Percentiles rank a stretch among this genome's conserved stretches.
phyloP scores from a whole-genome alignment of 1,284 basidiomycete species.

The Naganishia cerealis region DNA sequence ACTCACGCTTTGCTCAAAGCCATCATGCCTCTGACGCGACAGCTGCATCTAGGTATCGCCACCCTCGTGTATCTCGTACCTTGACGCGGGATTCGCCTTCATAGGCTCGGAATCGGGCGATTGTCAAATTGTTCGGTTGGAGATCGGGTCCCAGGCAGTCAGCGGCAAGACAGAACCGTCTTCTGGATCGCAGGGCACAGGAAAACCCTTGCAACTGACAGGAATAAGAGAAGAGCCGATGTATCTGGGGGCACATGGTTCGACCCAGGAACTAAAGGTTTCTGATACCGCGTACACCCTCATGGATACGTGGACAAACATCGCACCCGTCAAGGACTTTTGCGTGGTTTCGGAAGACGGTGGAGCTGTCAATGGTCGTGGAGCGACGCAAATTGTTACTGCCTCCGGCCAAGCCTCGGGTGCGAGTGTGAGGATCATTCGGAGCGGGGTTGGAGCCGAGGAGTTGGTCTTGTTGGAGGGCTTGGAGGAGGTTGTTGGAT shows the following conservation, averaged over 20 bases:
- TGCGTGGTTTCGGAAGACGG: slow-evolving; percentile 71
- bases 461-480: slow-evolving; percentile 66
- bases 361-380: slow-evolving; percentile 66
- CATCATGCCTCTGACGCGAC: neutral
- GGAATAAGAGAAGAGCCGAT: slow-evolving; percentile 57
- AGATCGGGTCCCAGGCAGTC: slow-evolving; percentile 44
- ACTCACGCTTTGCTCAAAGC: slow-evolving; percentile 18
- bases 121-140: slow-evolving; percentile 70
- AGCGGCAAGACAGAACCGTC: slow-evolving; percentile 53
- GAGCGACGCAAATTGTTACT: slow-evolving; percentile 67
- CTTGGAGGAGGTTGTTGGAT: slow-evolving; percentile 60
- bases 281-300: slow-evolving; percentile 57
- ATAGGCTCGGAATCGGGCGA: slow-evolving; percentile 81
- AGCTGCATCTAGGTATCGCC: slow-evolving; percentile 65
- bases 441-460: slow-evolving; percentile 81
- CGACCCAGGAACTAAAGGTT: neutral
- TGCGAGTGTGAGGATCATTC: slow-evolving; percentile 76
- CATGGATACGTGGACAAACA: slow-evolving; percentile 69
- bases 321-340: slow-evolving; percentile 87
- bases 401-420: slow-evolving; percentile 81
- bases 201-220: slow-evolving; percentile 35
- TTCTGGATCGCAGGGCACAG: slow-evolving; percentile 42
- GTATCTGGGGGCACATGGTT: slow-evolving; percentile 42
- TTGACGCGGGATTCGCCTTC: slow-evolving; percentile 73
- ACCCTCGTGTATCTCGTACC: slow-evolving; percentile 71